Evolutionary conservation across 306 rosid genomes (phyloP), one percentile per base, ranked within the genome.

Genomic region (Gynostemma pentaphyllum): DNA sequence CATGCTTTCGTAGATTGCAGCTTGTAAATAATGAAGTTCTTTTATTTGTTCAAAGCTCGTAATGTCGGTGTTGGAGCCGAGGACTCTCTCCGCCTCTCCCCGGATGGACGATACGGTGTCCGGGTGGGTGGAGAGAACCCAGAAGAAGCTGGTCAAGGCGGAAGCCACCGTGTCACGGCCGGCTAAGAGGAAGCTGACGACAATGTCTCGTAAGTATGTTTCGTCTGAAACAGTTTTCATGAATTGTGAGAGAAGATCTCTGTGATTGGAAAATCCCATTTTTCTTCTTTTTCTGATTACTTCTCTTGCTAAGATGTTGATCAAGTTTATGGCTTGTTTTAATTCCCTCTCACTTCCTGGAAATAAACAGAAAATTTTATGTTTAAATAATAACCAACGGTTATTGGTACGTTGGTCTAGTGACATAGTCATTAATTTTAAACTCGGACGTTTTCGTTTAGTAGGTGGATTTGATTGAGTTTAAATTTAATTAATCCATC

Each of bases 91-190:
- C 0, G 94, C 87, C 52, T 90, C 97, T 0, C 29, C 24, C n/a
- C 46, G 71, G 62, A 87, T 79, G 9, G 45, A 44, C n/a, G 72
- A 30, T 21, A 59, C 83, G 3, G 61, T 85, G 29, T 57, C 50
- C 3, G 81, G 86, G 60, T 87, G 82, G 3, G 75, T 73, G 0
- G 78, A 79, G 47, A 87, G 4, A 0, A 90, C 74, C 90, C 89
- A 90, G 32, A 90, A 90, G 68, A 90, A 84, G 69, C 94, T 87
- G 0, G 95, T 90, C 63, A 90, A 70, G 0, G 90, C 86, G 0
- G 95, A 87, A 1, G 95, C 89, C 34, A 90, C 81, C 0, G 95
- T 90, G 73, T 90, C 97, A 1, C 97, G 84, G 1, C 97, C 97
- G 8, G 95, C 97, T 26, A 90, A 68, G 7, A 90, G 60, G 45